These are phyloP conservation scores for Boletus barrowsii DNA, from an alignment of 768 basidiomycete species.

Conservation along the genomic window DNA sequence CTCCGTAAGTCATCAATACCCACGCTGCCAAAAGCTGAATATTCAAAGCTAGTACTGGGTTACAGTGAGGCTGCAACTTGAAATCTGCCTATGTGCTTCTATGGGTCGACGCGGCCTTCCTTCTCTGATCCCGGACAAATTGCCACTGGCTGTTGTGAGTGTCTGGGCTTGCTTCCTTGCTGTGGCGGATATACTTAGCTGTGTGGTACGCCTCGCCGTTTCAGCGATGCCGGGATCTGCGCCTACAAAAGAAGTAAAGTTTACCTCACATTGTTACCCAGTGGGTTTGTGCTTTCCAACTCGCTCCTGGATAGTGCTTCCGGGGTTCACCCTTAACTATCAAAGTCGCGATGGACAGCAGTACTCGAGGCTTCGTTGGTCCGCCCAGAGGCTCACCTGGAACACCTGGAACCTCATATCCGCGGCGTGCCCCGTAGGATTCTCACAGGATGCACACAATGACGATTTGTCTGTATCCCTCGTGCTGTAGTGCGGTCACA, in stretches of 20 bases:
- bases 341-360: neutral
- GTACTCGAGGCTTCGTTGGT: neutral
- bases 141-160: neutral
- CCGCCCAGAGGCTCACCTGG: neutral
- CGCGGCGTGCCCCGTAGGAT: neutral
- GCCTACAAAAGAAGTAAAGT: constrained; percentile 3
- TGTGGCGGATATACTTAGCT: neutral
- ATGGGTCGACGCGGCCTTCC: neutral
- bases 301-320: neutral
- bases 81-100: no score
- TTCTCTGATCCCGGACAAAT: neutral
- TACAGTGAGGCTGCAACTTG: no score
- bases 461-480: neutral
- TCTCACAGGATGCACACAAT: constrained; percentile 1
- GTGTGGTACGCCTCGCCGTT: neutral
- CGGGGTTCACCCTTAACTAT: no score
- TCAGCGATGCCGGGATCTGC: constrained; percentile 1
- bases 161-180: neutral
- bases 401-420: neutral
- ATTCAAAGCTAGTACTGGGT: no score
- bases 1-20: no score
- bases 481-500: neutral
- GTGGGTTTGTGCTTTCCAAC: neutral
- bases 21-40: no score
- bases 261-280: neutral